These are phyloP conservation scores for Leptographium flavum DNA, from an alignment of 2,329 filamentous ascomycete genomes.

Conservation along the genomic window DNA sequence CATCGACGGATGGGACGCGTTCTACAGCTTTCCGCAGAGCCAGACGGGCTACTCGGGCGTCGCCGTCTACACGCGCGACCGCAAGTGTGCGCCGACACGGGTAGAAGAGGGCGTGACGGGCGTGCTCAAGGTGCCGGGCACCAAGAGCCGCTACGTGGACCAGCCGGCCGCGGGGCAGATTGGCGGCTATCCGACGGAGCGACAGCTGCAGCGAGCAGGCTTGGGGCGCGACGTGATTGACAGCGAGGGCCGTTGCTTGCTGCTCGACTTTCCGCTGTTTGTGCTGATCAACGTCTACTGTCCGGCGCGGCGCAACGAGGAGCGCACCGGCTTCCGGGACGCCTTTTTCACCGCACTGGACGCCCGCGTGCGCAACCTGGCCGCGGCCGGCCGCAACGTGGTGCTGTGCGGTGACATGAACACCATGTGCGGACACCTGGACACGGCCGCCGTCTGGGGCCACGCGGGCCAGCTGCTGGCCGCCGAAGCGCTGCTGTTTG, in stretches of 20 bases:
- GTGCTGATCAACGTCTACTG: conserved; percentile 87
- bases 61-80: conserved; percentile 84
- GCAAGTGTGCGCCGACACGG: conserved; percentile 69
- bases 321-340: conserved; percentile 66
- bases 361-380: conserved; percentile 69
- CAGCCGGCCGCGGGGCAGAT: conserved; percentile 63
- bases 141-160: conserved; percentile 56
- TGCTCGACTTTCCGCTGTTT: conserved; percentile 89
- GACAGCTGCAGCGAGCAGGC: conserved; percentile 40
- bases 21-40: conserved; percentile 80
- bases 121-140: conserved; percentile 58
- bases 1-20: conserved; percentile 89
- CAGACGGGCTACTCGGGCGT: conserved; percentile 98
- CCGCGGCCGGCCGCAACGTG: conserved; percentile 68
- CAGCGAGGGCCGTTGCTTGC: conserved; percentile 79
- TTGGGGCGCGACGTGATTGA: conserved; percentile 65
- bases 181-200: conserved; percentile 67
- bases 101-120: conserved; percentile 93
- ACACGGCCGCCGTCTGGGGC: conserved; percentile 52
- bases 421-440: conserved; percentile 53
- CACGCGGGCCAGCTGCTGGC: conserved; percentile 44
- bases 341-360: conserved; percentile 72
- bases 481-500: conserved; percentile 50
- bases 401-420: conserved; percentile 83
- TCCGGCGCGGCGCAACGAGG: conserved; percentile 74